A percentile compares a stretch with the other conserved stretches of the same genome.
phyloP scores from a whole-genome alignment of 192 early-diverging fungal species.

The Backusella morwellensis region DNA sequence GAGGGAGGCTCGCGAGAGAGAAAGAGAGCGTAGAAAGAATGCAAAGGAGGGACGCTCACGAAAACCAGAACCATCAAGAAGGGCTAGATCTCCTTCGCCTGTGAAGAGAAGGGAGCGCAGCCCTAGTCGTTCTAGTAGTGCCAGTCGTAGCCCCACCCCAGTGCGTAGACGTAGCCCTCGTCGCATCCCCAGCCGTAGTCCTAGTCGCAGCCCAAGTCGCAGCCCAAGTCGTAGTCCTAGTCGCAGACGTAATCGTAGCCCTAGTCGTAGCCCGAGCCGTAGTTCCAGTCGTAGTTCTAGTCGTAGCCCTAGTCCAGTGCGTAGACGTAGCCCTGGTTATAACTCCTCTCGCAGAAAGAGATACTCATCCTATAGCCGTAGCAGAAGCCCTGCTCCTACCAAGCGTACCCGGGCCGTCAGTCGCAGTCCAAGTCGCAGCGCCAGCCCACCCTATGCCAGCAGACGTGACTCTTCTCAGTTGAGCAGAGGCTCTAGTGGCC shows the following conservation, averaged over 20 bases:
- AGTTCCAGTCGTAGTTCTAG: not conserved
- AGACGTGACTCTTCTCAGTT: slow-evolving; percentile 3
- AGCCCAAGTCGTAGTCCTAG: not conserved
- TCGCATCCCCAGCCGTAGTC: slow-evolving; percentile 9
- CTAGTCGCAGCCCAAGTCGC: not conserved
- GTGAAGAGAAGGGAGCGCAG: not conserved
- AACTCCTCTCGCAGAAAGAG: not conserved
- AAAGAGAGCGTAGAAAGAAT: slow-evolving; percentile 17
- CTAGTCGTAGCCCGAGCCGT: slow-evolving; percentile 6
- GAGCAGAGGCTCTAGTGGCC: slow-evolving; percentile 34
- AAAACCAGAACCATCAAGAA: not conserved
- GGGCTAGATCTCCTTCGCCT: not conserved
- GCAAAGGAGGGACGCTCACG: not conserved
- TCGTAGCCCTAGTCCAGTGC: not conserved
- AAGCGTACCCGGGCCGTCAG: not conserved
- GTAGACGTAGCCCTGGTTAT: not conserved
- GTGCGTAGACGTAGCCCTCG: slow-evolving; percentile 8
- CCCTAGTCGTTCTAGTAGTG: not conserved
- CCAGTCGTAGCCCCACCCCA: slow-evolving; percentile 6
- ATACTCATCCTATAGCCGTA: not conserved
- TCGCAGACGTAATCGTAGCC: not conserved
- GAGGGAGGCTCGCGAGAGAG: not conserved
- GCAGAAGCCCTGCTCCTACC: not conserved
- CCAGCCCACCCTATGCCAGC: slow-evolving; percentile 20
- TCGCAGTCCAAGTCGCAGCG: slow-evolving; percentile 31